These are phyloP conservation scores for Pleurostoma richardsiae DNA, from an alignment of 2,329 filamentous ascomycete species.

Conservation along the genomic window DNA sequence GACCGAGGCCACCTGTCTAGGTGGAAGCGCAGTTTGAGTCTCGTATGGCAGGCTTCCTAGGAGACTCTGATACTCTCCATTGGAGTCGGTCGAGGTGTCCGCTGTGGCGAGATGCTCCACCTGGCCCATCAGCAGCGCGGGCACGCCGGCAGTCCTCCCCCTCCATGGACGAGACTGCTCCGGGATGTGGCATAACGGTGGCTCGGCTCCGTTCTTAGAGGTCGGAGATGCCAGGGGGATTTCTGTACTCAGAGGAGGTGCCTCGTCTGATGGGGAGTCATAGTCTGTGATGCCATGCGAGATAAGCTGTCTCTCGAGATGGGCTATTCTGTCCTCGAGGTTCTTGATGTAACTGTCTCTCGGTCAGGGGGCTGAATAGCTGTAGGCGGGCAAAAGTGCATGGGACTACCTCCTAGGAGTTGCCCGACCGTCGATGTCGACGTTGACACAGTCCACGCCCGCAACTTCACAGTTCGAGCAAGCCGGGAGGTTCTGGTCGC, in stretches of 20 bases:
- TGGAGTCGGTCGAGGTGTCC: no score
- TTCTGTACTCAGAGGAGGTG: not conserved
- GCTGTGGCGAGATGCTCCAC: not conserved
- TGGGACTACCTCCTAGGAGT: slow-evolving; percentile 7
- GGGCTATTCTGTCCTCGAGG: slow-evolving; percentile 16
- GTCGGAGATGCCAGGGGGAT: not conserved
- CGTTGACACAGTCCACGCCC: slow-evolving; percentile 6
- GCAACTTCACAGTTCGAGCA: slow-evolving; percentile 9
- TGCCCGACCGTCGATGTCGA: slow-evolving; percentile 7
- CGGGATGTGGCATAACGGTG: not conserved
- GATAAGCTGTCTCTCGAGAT: slow-evolving; percentile 12
- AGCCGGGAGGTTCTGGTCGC: slow-evolving; percentile 9
- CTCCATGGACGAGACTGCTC: not conserved
- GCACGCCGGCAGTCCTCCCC: not conserved
- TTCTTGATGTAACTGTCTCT: slow-evolving; percentile 18
- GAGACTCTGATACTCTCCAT: not conserved
- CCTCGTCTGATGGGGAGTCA: not conserved
- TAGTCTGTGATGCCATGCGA: slow-evolving; percentile 1
- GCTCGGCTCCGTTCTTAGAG: not conserved
- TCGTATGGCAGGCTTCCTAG: slow-evolving; percentile 6
- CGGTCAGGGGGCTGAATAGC: not conserved
- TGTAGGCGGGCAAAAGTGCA: not conserved
- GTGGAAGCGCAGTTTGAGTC: slow-evolving; percentile 6
- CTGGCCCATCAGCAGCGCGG: not conserved
- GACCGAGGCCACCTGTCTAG: slow-evolving; percentile 1